Evolutionary conservation across 345 rosid genomes (phyloP), one percentile per base, ranked within the genome.

Genomic region (Draba incana): DNA sequence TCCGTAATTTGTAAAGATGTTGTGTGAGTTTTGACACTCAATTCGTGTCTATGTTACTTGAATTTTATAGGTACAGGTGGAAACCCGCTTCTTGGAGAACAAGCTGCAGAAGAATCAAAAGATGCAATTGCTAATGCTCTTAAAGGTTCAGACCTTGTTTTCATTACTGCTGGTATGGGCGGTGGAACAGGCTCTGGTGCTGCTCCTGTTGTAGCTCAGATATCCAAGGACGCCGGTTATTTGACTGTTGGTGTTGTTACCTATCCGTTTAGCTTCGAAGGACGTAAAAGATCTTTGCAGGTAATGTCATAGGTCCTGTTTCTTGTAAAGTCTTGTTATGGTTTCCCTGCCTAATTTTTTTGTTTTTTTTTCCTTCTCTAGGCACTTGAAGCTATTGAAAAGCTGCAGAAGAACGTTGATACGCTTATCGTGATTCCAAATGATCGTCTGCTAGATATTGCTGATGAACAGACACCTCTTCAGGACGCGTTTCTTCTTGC

Each of bases 171-270:
- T 31, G 99, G 99, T 74, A 94, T 94, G 99, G 99, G 99, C 78
- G 99, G 99, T 70, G 99, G 99, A 11, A 94, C 99, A 23, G 99
- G 99, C 9, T 94, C 99, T 7, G 99, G 99, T 68, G 99, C 99
- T 86, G 99, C 99, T 38, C 97, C 99, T 15, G 95, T 94, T 20
- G 96, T 94, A 37, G 99, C 97, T 48, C 96, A 87, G 77, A 86
- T 94, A 64, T 62, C 96, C 7, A 94, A 84, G 68, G 99, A 94
- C 44, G 94, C 95, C 23, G 99, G 97, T 41, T 90, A 90, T 70
- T 82, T 94, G 76, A 94, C 97, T 43, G 99, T 94, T 71, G 99
- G 99, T 69, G 99, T 90, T 69, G 97, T 94, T 62, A 94, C 99
- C 9, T 94, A 91, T 76, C 99, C 99, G 15, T 90, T 94, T 80